Conservation (phyloP, 73 alveolate genomes). For the Uronychia binucleata region DNA sequence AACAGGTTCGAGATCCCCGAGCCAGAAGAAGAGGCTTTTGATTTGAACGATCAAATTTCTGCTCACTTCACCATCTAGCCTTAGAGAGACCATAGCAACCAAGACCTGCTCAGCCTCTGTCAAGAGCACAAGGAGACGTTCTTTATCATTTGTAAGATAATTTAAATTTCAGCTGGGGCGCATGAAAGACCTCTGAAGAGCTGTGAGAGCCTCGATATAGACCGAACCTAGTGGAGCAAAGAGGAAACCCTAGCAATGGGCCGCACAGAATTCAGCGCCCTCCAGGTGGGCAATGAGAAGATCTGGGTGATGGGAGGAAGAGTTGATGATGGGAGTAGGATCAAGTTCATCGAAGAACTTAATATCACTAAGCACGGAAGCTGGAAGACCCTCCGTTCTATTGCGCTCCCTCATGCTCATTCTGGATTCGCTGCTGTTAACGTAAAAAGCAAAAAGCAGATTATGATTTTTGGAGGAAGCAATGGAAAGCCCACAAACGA, state of each 20-base stretch:
- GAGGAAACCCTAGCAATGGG: too few relatives aligned
- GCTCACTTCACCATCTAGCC: too few relatives aligned
- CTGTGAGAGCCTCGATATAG: too few relatives aligned
- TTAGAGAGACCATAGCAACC: too few relatives aligned
- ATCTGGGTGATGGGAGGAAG: background rate
- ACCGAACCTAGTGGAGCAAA: too few relatives aligned
- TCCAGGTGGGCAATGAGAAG: background rate
- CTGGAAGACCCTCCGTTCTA: background rate
- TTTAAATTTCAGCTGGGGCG: too few relatives aligned
- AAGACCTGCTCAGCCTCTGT: too few relatives aligned
- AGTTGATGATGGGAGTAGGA: background rate
- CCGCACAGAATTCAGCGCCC: too few relatives aligned
- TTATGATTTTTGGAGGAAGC: background rate
- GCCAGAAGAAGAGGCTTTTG: background rate
- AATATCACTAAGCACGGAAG: background rate
- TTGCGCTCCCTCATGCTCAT: background rate
- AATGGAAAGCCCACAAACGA: background rate
- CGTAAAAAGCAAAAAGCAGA: background rate
- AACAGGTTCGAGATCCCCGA: background rate
- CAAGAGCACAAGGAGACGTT: too few relatives aligned
- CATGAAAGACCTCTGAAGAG: too few relatives aligned
- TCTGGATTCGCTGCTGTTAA: background rate
- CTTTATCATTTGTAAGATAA: too few relatives aligned
- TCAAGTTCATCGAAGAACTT: background rate
- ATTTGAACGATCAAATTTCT: background rate